Conservation (phyloP, 768 basidiomycete species). For the Fistulinella prunicolor region DNA sequence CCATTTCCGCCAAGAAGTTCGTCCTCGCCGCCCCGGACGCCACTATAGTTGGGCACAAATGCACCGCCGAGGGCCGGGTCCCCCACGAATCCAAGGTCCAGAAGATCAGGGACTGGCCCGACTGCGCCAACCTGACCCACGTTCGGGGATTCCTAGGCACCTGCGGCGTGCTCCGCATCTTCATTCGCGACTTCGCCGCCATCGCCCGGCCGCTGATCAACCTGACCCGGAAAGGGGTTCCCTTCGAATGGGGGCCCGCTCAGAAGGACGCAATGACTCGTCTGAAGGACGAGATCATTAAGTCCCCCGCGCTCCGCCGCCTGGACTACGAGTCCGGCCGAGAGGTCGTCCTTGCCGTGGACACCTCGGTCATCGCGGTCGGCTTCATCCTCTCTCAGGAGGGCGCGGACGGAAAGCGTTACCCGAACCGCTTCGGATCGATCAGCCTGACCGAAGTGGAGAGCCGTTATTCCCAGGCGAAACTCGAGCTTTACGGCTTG, state of each 20-base stretch:
- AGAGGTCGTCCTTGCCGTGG: slow-evolving; percentile 14
- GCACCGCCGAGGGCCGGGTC: slow-evolving; percentile 32
- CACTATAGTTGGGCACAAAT: slow-evolving; percentile 37
- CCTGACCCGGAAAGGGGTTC: slow-evolving; percentile 25
- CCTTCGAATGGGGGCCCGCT: slow-evolving; percentile 20
- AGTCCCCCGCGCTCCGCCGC: slow-evolving; percentile 4
- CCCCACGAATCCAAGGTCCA: slow-evolving; percentile 26
- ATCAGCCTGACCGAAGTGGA: slow-evolving; percentile 33
- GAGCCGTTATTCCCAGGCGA: slow-evolving; percentile 17
- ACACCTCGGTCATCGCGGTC: slow-evolving; percentile 32
- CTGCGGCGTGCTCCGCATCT: slow-evolving; percentile 24
- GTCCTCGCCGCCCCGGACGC: slow-evolving; percentile 26
- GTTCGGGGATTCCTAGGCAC: slow-evolving; percentile 31
- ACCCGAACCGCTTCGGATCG: slow-evolving; percentile 36
- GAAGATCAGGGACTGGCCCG: slow-evolving; percentile 33
- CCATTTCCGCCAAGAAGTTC: slow-evolving; percentile 37
- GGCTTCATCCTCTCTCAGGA: slow-evolving; percentile 30
- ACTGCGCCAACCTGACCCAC: slow-evolving; percentile 16
- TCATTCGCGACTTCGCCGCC: slow-evolving; percentile 27
- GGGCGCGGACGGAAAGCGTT: slow-evolving; percentile 1
- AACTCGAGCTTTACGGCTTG: slow-evolving; percentile 24
- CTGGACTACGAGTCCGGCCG: neutral
- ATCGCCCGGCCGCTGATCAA: slow-evolving; percentile 21
- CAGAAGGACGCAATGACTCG: slow-evolving; percentile 7
- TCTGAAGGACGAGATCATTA: slow-evolving; percentile 22